Evolutionary conservation across 768 basidiomycete species (phyloP), one percentile per base, ranked within the genome.

Genomic region (Agaricus subrufescens): DNA sequence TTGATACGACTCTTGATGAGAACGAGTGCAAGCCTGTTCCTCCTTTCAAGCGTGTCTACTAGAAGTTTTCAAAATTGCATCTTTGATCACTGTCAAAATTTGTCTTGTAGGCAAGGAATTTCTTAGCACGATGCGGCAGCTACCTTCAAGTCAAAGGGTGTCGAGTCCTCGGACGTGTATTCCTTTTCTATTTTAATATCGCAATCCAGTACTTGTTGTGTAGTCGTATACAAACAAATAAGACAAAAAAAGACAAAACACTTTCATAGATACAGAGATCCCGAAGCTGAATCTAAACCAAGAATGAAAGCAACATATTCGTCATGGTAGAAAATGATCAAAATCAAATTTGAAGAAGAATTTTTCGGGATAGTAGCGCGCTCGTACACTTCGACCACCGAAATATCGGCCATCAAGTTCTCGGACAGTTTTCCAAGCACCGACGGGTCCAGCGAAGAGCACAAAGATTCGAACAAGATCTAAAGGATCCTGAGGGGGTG

Each of bases 1-100:
- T 92, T 65, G 77, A 72, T 62, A 82, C 73, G 48, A 98, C 97
- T 44, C 82, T 98, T 44, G 96, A 99, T 67, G 92, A 96, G 75
- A 87, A 84, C 65, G 96, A 98, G 76, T 96, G 95, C 87, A 96
- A 95, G 79, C 67, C 89, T 40, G 93, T 98, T 34, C 96, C 96
- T 60, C 96, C 96, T 12, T 97, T 97, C 85, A 96, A 96, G 82
- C 91, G 94, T 71, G 90, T 91, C 54, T 96, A 95, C 73, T 95
- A 80, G 71, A 4, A 30, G 7, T 7, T 14, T 50, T n/a, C 4
- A 19, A 19, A 39, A 4, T 19, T 4, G 46, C 12, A 12, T 7
- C 15, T 48, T 30, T 6, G 23, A 8, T 11, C 11, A 23, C 48
- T 25, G 40, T 43, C 15, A 30, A 27, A 27, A 46, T 39, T 15